phyloP scores from a whole-genome alignment of 1,139 yeast species.

The Diutina rugosa region DNA sequence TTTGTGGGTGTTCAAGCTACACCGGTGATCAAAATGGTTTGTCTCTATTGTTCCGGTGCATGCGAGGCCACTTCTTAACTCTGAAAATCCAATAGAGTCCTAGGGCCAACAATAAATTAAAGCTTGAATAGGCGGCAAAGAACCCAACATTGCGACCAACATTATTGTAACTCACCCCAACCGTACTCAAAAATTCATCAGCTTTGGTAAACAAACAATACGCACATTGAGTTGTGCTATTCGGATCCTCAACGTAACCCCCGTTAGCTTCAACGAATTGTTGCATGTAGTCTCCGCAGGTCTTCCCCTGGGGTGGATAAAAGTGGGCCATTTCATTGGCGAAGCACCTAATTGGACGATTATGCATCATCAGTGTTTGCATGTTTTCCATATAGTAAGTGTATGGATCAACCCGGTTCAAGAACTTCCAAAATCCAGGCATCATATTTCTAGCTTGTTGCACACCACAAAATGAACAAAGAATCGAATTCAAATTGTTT shows the following conservation, averaged over 20 bases:
- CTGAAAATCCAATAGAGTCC: background rate
- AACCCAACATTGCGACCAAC: constrained; percentile 62
- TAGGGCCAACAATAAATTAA: constrained; percentile 22
- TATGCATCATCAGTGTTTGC: constrained; percentile 38
- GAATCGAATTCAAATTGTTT: constrained; percentile 16
- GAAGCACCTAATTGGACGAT: constrained; percentile 16
- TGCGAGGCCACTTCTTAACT: background rate
- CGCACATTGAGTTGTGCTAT: background rate
- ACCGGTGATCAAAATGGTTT: background rate
- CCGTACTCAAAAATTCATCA: background rate
- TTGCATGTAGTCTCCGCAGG: constrained; percentile 43
- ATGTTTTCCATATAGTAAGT: constrained; percentile 38
- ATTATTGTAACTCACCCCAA: constrained; percentile 9
- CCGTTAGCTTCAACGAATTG: constrained; percentile 7
- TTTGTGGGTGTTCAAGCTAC: too few relatives aligned
- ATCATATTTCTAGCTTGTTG: background rate
- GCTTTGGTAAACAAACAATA: background rate
- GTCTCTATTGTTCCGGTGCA: background rate
- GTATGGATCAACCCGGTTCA: background rate
- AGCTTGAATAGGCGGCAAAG: constrained; percentile 38
- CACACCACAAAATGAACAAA: background rate
- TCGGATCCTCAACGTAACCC: background rate
- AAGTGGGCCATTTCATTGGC: constrained; percentile 5
- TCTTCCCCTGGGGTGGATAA: constrained; percentile 14
- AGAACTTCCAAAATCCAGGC: background rate